phyloP scores from a whole-genome alignment of 2,329 filamentous ascomycete genomes.

The Aspergillus luchuensis region DNA sequence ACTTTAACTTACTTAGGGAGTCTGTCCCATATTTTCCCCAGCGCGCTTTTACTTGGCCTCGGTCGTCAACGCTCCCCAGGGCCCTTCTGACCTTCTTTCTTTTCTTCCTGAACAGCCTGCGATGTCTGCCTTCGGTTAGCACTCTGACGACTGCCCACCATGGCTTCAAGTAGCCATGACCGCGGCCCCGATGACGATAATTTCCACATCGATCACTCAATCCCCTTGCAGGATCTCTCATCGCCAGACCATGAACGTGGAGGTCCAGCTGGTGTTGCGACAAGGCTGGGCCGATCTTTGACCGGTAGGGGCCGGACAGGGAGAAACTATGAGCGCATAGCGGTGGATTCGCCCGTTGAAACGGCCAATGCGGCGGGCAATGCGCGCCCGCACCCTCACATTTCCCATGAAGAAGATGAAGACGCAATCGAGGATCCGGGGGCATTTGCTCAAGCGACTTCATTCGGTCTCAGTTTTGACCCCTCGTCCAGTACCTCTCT shows the following conservation, averaged over 20 bases:
- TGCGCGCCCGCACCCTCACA: slow-evolving; percentile 23
- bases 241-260: slow-evolving; percentile 37
- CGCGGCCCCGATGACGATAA: slow-evolving; percentile 31
- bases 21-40: background rate
- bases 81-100: background rate
- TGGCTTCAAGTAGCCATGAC: slow-evolving; percentile 44
- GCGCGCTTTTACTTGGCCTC: slow-evolving; percentile 3
- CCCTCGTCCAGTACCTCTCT: slow-evolving; percentile 24
- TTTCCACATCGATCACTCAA: slow-evolving; percentile 53
- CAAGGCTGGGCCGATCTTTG: slow-evolving; percentile 47
- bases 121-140: slow-evolving; percentile 44
- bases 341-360: slow-evolving; percentile 52
- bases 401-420: slow-evolving; percentile 27
- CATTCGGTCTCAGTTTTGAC: slow-evolving; percentile 46
- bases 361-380: slow-evolving; percentile 25
- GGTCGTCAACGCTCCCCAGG: background rate
- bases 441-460: slow-evolving; percentile 47
- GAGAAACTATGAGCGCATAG: slow-evolving; percentile 56
- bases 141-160: slow-evolving; percentile 37
- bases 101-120: slow-evolving; percentile 28
- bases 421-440: slow-evolving; percentile 41
- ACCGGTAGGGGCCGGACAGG: slow-evolving; percentile 43
- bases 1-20: background rate
- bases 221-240: slow-evolving; percentile 69
- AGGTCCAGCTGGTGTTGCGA: slow-evolving; percentile 39